Evolutionary conservation across 2,329 filamentous ascomycete species (phyloP).

Genomic region (Balansia obtecta): DNA sequence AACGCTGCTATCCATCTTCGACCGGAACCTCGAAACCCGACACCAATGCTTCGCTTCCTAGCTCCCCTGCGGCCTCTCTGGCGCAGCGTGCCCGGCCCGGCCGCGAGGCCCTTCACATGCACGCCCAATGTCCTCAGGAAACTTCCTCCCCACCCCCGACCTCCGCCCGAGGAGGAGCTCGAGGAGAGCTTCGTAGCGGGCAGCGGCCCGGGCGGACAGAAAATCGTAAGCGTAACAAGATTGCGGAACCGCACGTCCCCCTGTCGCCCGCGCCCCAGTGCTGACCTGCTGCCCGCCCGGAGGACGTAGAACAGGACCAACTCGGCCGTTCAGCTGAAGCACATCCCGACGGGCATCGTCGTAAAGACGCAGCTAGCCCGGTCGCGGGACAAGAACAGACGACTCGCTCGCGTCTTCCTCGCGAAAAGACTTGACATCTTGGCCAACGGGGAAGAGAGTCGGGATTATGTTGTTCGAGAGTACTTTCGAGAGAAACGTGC

Average conservation of each 20-base stretch:
- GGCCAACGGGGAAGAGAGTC: constrained; percentile 56
- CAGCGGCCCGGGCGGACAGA: constrained; percentile 85
- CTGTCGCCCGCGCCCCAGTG: neutral
- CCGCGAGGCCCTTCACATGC: constrained; percentile 18
- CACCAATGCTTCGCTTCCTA: constrained; percentile 2
- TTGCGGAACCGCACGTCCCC: too few species aligned
- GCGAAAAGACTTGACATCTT: constrained; percentile 63
- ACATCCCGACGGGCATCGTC: constrained; percentile 80
- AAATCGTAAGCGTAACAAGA: constrained; percentile 71
- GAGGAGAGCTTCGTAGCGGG: constrained; percentile 82
- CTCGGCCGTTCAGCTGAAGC: constrained; percentile 85
- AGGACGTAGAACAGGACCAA: constrained; percentile 75
- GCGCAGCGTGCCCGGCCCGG: neutral
- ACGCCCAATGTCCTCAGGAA: constrained; percentile 27
- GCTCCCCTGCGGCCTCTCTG: neutral
- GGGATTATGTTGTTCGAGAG: constrained; percentile 51
- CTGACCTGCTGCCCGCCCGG: neutral
- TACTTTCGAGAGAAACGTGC: constrained; percentile 56
- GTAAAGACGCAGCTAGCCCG: constrained; percentile 90
- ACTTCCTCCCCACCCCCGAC: constrained; percentile 61
- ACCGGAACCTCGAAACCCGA: too few species aligned
- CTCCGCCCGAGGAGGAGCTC: constrained; percentile 66
- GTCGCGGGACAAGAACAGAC: constrained; percentile 75
- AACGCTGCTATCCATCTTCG: neutral
- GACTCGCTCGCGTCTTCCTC: constrained; percentile 66